These are phyloP conservation scores for Inosperma sp. DNA, from an alignment of 768 basidiomycete genomes.

Conservation along the genomic window DNA sequence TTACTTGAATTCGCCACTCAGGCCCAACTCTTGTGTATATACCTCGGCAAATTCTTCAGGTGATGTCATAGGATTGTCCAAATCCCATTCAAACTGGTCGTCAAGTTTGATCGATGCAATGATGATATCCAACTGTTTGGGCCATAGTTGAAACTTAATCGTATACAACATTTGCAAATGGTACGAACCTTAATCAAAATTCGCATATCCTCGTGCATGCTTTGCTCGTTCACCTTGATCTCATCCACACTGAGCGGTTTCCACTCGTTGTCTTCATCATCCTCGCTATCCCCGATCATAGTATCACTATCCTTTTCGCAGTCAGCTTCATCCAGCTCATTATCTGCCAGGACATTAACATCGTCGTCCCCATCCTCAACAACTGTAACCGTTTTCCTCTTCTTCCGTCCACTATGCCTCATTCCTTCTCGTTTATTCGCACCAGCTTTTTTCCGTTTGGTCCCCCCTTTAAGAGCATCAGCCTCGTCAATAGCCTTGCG, in stretches of 20 bases:
- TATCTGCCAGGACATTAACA: conserved; percentile 21
- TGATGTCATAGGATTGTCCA: conserved; percentile 71
- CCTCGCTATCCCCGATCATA: conserved; percentile 19
- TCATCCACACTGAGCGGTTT: conserved; percentile 54
- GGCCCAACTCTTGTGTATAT: conserved; percentile 81
- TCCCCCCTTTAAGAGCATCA: conserved; percentile 25
- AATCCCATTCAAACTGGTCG: conserved; percentile 98
- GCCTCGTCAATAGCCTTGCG: conserved; percentile 22
- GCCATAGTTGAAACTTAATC: conserved; percentile 8
- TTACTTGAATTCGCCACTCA: conserved; percentile 90
- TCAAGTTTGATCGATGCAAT: conserved; percentile 89
- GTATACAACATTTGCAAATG: conserved; percentile 4
- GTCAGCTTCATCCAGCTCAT: conserved; percentile 15
- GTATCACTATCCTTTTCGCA: conserved; percentile 19
- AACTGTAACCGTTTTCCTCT: conserved; percentile 12
- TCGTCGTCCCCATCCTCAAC: conserved; percentile 25
- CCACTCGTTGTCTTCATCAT: conserved; percentile 22
- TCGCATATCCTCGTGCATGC: conserved; percentile 79
- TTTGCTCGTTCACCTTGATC: conserved; percentile 60
- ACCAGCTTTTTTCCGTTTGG: conserved; percentile 8
- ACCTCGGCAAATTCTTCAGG: conserved; percentile 92
- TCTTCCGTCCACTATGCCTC: conserved; percentile 14
- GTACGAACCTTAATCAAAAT: conserved; percentile 81
- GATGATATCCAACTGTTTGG: conserved; percentile 82
- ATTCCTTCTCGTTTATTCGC: conserved; percentile 11